These are phyloP conservation scores for Orbilia quercus DNA, from an alignment of 2,329 filamentous ascomycete species.

Conservation along the genomic window DNA sequence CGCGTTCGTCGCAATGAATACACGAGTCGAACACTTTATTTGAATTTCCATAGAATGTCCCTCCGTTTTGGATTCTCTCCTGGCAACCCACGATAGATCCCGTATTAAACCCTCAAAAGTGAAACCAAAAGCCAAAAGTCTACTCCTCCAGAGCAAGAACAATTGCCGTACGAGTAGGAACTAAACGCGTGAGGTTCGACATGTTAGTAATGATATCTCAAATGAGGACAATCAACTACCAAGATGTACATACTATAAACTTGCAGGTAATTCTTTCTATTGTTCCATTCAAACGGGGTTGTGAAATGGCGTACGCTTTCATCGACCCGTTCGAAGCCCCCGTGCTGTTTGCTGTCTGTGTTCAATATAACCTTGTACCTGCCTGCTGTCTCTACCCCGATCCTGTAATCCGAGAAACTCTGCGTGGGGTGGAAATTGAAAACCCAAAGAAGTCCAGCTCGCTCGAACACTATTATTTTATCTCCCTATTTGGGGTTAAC, in stretches of 20 bases:
- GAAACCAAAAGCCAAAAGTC: neutral
- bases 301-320: conserved; percentile 91
- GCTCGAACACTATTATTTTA: conserved; percentile 95
- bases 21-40: no score
- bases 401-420: conserved; percentile 91
- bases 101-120: neutral
- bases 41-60: no score
- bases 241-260: conserved; percentile 71
- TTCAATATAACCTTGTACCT: conserved; percentile 89
- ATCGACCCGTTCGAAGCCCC: conserved; percentile 81
- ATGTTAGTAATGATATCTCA: neutral
- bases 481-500: conserved; percentile 67
- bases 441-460: conserved; percentile 87
- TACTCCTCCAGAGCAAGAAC: conserved; percentile 45
- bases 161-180: conserved; percentile 53
- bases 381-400: conserved; percentile 84
- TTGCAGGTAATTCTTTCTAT: conserved; percentile 87
- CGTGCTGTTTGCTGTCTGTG: conserved; percentile 79
- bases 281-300: conserved; percentile 89
- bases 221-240: no score
- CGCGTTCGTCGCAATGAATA: no score
- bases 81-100: no score
- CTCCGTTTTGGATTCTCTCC: no score
- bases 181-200: conserved; percentile 18
- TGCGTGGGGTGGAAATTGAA: conserved; percentile 93